phyloP scores from a whole-genome alignment of 768 basidiomycete genomes.

The Suillus bovinus region DNA sequence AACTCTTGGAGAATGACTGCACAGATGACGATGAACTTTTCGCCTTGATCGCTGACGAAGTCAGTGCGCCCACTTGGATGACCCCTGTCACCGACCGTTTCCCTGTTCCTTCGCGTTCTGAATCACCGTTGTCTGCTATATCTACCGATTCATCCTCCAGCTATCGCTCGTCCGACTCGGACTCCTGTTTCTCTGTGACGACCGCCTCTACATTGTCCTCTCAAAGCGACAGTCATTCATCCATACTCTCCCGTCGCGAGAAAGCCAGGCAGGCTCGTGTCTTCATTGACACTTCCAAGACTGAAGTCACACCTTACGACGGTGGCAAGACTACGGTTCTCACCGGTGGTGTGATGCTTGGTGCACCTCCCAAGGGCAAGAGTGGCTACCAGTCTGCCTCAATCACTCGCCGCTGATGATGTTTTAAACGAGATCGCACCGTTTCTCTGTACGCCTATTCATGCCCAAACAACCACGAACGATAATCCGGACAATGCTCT shows the following conservation, averaged over 20 bases:
- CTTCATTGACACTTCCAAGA: slow-evolving; percentile 73
- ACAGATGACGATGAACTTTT: slow-evolving; percentile 76
- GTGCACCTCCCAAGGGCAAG: slow-evolving; percentile 40
- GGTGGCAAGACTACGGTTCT: slow-evolving; percentile 88
- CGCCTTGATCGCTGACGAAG: slow-evolving; percentile 70
- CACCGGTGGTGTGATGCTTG: slow-evolving; percentile 88
- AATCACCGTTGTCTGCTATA: slow-evolving; percentile 57
- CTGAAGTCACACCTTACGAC: slow-evolving; percentile 81
- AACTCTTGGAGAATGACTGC: slow-evolving; percentile 68
- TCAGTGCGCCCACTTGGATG: slow-evolving; percentile 67
- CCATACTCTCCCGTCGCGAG: slow-evolving; percentile 67
- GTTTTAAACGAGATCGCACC: slow-evolving; percentile 10
- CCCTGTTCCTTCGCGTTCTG: slow-evolving; percentile 49
- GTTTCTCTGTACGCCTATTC: slow-evolving; percentile 23
- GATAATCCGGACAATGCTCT: slow-evolving; percentile 28
- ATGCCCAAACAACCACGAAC: slow-evolving; percentile 28
- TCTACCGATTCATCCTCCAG: slow-evolving; percentile 54
- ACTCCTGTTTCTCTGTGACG: slow-evolving; percentile 67
- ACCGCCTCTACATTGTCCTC: slow-evolving; percentile 57
- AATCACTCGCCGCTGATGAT: not conserved
- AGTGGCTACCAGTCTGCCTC: slow-evolving; percentile 16
- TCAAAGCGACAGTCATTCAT: slow-evolving; percentile 42
- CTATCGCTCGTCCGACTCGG: slow-evolving; percentile 69
- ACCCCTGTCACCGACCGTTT: slow-evolving; percentile 66
- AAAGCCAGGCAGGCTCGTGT: slow-evolving; percentile 68